phyloP scores from a whole-genome alignment of 179 eudicot genomes.

The Sideroxylon spinosum region DNA sequence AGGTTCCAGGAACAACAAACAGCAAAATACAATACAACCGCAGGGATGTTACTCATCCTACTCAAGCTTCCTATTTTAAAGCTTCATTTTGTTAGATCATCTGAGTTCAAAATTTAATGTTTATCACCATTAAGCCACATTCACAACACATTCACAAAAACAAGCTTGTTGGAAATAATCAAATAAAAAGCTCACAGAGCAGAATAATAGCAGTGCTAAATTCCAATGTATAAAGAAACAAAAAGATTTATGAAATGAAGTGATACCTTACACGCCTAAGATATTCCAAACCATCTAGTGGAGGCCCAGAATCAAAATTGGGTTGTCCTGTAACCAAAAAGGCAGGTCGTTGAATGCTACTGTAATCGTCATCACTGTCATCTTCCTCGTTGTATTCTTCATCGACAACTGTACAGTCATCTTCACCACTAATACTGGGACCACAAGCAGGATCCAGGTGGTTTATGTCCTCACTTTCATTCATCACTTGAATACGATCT shows the following conservation, averaged over 20 bases:
- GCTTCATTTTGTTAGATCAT: neutral
- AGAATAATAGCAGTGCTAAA: neutral
- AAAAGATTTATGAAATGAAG: neutral
- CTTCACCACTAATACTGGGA: constrained; percentile 23
- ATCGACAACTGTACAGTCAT: constrained; percentile 15
- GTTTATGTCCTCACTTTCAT: constrained; percentile 26
- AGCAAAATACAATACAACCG: too few relatives aligned
- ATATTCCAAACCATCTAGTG: constrained; percentile 90
- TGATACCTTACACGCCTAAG: constrained; percentile 93
- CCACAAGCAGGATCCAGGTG: constrained; percentile 25
- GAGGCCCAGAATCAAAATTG: constrained; percentile 88
- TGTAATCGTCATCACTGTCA: constrained; percentile 63
- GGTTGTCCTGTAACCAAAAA: constrained; percentile 88
- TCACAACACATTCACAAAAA: neutral
- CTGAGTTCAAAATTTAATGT: neutral
- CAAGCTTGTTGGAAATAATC: neutral
- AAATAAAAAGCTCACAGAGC: neutral
- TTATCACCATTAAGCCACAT: neutral
- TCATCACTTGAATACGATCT: constrained; percentile 23
- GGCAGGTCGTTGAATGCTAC: constrained; percentile 71
- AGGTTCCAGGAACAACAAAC: too few relatives aligned
- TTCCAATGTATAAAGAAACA: constrained; percentile 10
- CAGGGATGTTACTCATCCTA: too few relatives aligned
- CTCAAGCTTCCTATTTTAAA: too few relatives aligned
- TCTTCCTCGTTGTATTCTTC: constrained; percentile 58